Evolutionary conservation across 2,329 filamentous ascomycete genomes (phyloP), one percentile per base, ranked within the genome.

Genomic region (Bipolaris zeicola): DNA sequence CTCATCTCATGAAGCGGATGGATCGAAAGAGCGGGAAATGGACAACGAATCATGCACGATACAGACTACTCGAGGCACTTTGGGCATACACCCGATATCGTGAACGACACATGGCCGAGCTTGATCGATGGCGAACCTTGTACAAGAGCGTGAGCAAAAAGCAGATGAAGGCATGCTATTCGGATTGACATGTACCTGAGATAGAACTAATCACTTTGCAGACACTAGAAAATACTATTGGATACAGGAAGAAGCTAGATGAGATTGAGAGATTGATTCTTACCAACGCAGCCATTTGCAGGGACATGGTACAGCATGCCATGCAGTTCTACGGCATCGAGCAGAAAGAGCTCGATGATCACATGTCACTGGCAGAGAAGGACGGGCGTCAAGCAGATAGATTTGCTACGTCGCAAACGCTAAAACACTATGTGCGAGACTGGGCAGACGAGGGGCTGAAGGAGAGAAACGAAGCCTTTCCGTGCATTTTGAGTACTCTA

Each of bases 351-450:
- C 69, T 86, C 0, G 69, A 80, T 3, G 68, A 72, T 0, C 81
- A 79, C 44, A 73, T 76, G 5, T 71, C 76, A 0, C 74, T 78
- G 1, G 73, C 77, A 1, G 68, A 73, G 0, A 77, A 77, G 1
- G 74, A 71, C 18, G 61, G 66, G 0, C 52, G 62, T 2, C 43
- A 54, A 11, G 77, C 78, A 1, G 83, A 86, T 20, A 78, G 77
- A 5, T 75, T 80, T 1, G 80, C 81, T 33, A 78, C 84, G 0
- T 77, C 78, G 0, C 84, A 86, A 61, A 78, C 82, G 0, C 64
- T 86, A 50, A 86, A 86, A 65, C 84, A 86, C 61, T 82, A 81
- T 55, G 82, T 86, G 2, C 77, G 84, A 5, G 84, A 87, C 63
- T 86, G 84, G 84, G 79, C 83, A 0, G 71, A 69, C 0, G 77